Evolutionary conservation across 371 early-diverging fungal genomes (phyloP), one percentile per base, ranked within the genome.

Genomic region (Saksenaea vasiformis): DNA sequence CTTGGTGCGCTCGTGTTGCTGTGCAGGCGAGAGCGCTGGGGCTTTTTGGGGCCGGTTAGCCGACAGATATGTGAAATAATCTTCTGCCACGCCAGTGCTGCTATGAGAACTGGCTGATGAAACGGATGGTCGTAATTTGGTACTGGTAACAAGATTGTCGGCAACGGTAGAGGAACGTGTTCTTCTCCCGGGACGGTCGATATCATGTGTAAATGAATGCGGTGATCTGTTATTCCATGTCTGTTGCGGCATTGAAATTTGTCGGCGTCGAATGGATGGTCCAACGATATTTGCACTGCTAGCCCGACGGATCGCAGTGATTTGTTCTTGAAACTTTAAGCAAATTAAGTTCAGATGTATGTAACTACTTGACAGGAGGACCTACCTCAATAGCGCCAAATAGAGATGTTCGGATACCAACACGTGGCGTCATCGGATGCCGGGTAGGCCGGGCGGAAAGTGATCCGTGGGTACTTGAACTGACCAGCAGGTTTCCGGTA

Each of bases 361-460:
- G 22, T 22, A 7, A 22, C 22, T 10, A 10, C 2, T n/a, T 47
- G 10, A 19, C 51, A 22, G 11, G 1, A 3, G 22, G n/a, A 7
- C 11, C 60, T 77, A 80, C 80, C 69, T 81, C 82, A 34, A 81
- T 78, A 13, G 82, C 82, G 34, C 82, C 73, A 67, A 81, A 78
- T 10, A 81, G 44, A 28, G 82, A 81, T 41, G 82, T 73, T 61
- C 82, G 58, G 15, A 81, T 73, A 27, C 82, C 82, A 22, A 77
- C 64, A 62, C 77, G 74, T 26, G 82, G 82, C 3, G 79, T 74
- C 69, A 78, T 78, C 2, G 77, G 70, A 1, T 68, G 70, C 19
- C 75, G 68, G 41, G 57, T 73, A 64, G 7, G 67, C 22, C 67
- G 62, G 60, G 73, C 53, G 2, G 66, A 65, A 5, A 73, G 65